Conservation (phyloP, 495 filamentous ascomycete genomes). For the Aspergillus cristatus region DNA sequence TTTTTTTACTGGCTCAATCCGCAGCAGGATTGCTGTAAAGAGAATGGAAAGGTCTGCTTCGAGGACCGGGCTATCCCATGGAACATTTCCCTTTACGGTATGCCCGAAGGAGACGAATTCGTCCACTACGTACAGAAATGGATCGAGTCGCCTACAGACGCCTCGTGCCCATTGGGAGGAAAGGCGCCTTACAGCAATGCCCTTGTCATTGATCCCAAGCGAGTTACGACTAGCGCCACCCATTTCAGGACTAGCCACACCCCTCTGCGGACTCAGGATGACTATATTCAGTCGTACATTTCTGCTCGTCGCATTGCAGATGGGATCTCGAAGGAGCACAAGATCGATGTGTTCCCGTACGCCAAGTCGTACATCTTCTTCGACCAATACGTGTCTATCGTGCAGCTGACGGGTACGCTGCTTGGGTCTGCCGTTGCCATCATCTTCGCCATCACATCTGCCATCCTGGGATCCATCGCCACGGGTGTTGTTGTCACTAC, state of each 20-base stretch:
- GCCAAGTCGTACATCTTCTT: conserved; percentile 98
- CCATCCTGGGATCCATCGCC: conserved; percentile 72
- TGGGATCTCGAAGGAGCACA: conserved; percentile 56
- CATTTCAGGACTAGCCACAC: conserved; percentile 90
- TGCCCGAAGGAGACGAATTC: conserved; percentile 90
- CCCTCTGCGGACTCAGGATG: conserved; percentile 75
- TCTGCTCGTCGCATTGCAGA: conserved; percentile 83
- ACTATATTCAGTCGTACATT: conserved; percentile 86
- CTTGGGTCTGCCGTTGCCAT: conserved; percentile 74
- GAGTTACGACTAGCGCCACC: conserved; percentile 58
- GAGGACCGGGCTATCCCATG: conserved; percentile 62
- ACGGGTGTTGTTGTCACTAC: conserved; percentile 75
- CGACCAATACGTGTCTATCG: conserved; percentile 87
- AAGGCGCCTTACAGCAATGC: conserved; percentile 80
- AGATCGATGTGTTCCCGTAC: conserved; percentile 83
- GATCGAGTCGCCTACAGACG: conserved; percentile 68
- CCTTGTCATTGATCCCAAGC: conserved; percentile 63
- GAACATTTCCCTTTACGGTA: conserved; percentile 80
- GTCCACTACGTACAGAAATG: conserved; percentile 74
- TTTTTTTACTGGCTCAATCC: conserved; percentile 95
- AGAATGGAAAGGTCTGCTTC: conserved; percentile 65
- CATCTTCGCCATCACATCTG: conserved; percentile 66
- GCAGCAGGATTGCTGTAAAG: conserved; percentile 69
- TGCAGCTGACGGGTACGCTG: conserved; percentile 64
- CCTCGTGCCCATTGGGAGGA: conserved; percentile 78